A percentile compares a stretch with the other conserved stretches of the same genome.
These are phyloP conservation scores for Vickermania spadyakhi DNA, from an alignment of 208 protist species.

Conservation along the genomic window DNA sequence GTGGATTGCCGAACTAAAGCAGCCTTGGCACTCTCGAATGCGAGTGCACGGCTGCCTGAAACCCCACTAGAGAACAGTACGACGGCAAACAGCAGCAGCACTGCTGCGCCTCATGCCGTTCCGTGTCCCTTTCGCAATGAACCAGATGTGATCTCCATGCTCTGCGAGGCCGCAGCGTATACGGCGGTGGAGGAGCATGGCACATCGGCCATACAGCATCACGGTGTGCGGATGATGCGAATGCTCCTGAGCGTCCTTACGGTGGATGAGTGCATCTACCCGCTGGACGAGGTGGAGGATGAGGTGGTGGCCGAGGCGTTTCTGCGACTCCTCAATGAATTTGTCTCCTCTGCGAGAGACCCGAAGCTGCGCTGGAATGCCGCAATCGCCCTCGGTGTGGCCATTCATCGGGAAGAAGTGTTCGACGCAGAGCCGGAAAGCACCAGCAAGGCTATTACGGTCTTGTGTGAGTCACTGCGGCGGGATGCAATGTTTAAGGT, in stretches of 20 bases:
- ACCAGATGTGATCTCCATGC: constrained; percentile 20
- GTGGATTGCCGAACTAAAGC: constrained; percentile 54
- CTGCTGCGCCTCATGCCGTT: constrained; percentile 1
- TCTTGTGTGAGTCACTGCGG: constrained; percentile 32
- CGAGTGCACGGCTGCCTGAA: constrained; percentile 30
- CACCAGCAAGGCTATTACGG: constrained; percentile 35
- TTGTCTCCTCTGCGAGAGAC: constrained; percentile 26
- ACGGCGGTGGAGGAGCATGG: constrained; percentile 20
- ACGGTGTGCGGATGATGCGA: constrained; percentile 82
- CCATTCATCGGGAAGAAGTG: constrained; percentile 30
- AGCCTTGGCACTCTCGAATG: constrained; percentile 66
- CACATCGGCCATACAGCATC: constrained; percentile 35
- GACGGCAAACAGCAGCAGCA: not conserved
- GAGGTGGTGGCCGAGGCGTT: constrained; percentile 65
- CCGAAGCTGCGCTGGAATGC: constrained; percentile 79
- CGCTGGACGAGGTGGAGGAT: constrained; percentile 23
- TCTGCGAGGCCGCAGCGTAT: constrained; percentile 54
- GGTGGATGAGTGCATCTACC: constrained; percentile 58
- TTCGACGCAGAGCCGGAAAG: constrained; percentile 60
- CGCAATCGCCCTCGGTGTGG: constrained; percentile 53
- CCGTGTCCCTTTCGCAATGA: constrained; percentile 17
- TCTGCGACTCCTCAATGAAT: constrained; percentile 38
- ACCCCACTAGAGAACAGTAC: not conserved
- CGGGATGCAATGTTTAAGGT: constrained; percentile 76
- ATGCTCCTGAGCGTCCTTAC: constrained; percentile 42